These are phyloP conservation scores for Globisporangium cylindrosporum DNA, from an alignment of 352 stramenopile genomes.

Conservation along the genomic window DNA sequence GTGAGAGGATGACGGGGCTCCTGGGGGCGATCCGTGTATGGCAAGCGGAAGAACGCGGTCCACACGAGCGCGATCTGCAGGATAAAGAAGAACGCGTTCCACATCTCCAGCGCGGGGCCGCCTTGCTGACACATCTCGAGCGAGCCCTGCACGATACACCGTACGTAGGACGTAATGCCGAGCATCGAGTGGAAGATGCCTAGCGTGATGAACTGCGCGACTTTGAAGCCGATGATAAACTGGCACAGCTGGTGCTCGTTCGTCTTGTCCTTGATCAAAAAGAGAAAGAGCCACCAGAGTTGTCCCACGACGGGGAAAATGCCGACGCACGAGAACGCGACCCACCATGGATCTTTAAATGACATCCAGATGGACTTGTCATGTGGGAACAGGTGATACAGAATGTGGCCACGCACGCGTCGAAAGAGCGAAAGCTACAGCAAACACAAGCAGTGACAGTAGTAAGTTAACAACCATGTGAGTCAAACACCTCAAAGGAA, in stretches of 20 bases:
- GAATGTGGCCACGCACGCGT: constrained; percentile 62
- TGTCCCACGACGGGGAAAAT: constrained; percentile 84
- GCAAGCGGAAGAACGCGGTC: constrained; percentile 81
- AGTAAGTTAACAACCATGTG: neutral
- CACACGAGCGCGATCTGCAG: constrained; percentile 83
- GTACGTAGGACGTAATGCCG: constrained; percentile 68
- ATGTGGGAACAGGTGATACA: constrained; percentile 88
- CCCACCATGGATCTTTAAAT: constrained; percentile 81
- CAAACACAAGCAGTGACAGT: neutral
- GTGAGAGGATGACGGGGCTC: constrained; percentile 47
- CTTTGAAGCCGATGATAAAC: constrained; percentile 91
- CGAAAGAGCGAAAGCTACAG: constrained; percentile 35
- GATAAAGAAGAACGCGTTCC: constrained; percentile 80
- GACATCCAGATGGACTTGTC: constrained; percentile 88
- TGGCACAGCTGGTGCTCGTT: constrained; percentile 92
- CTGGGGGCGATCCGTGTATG: constrained; percentile 69
- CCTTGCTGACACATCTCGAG: constrained; percentile 49
- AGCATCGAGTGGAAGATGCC: constrained; percentile 69
- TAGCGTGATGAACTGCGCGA: constrained; percentile 88
- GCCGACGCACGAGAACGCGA: constrained; percentile 72
- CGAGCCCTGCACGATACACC: constrained; percentile 60
- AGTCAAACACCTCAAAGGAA: neutral
- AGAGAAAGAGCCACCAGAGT: constrained; percentile 89
- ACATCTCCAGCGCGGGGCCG: constrained; percentile 60
- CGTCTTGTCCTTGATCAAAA: constrained; percentile 89